Evolutionary conservation across 257 asterid species (phyloP).

Genomic region (Solanum sejunctum): DNA sequence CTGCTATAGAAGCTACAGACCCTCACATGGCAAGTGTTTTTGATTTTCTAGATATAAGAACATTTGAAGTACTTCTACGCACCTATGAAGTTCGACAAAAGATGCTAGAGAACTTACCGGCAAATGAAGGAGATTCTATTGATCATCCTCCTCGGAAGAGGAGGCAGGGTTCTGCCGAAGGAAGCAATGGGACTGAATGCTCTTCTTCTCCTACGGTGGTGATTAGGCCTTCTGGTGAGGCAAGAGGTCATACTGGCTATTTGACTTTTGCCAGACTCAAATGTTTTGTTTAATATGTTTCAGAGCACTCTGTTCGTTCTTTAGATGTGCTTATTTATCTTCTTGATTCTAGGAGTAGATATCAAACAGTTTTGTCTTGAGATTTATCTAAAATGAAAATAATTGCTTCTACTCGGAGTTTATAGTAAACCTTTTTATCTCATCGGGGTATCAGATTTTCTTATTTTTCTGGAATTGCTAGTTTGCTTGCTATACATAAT

Average conservation of each 20-base stretch:
- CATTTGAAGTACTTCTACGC: conserved; percentile 81
- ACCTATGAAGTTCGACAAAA: conserved; percentile 72
- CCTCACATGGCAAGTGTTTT: not conserved
- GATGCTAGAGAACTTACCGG: conserved; percentile 43
- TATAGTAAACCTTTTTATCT: not conserved
- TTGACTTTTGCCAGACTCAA: conserved; percentile 85
- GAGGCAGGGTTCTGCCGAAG: conserved; percentile 39
- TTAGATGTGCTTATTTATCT: not conserved
- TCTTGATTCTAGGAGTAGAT: not conserved
- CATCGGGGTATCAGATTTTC: not conserved
- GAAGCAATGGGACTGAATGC: conserved; percentile 26
- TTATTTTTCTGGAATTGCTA: not conserved
- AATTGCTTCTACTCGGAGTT: not conserved
- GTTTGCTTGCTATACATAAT: not conserved
- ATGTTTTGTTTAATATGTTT: conserved; percentile 20
- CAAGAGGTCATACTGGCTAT: conserved; percentile 91
- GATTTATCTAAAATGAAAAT: not conserved
- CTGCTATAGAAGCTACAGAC: not conserved
- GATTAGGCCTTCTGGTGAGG: conserved; percentile 67
- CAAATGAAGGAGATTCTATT: conserved; percentile 22
- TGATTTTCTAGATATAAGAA: conserved; percentile 53
- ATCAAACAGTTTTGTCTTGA: not conserved
- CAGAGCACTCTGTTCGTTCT: not conserved
- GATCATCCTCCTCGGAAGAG: conserved; percentile 44
- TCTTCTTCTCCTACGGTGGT: conserved; percentile 24